Evolutionary conservation across 768 basidiomycete genomes (phyloP).

Genomic region (Suillus subaureus): DNA sequence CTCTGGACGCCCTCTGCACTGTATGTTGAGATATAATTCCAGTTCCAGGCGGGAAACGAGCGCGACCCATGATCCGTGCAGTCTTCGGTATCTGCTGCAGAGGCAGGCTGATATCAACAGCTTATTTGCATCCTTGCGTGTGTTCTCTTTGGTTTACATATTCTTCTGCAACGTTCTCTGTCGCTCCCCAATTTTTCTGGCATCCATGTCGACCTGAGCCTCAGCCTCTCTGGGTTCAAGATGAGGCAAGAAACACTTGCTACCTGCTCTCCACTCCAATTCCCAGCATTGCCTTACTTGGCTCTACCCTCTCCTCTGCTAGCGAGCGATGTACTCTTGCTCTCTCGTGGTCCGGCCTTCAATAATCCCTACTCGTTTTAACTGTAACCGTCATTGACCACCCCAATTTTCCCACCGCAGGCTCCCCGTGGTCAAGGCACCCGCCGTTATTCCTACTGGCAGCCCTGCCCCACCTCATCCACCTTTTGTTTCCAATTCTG

Average conservation of each 20-base stretch:
- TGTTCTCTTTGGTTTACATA: background rate
- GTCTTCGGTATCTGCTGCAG: background rate
- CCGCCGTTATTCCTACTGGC: background rate
- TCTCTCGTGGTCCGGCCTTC: background rate
- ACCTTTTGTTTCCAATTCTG: background rate
- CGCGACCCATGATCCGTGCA: background rate
- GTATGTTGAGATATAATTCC: background rate
- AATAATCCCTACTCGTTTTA: background rate
- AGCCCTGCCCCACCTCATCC: background rate
- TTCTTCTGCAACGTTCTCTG: background rate
- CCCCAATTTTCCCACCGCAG: background rate
- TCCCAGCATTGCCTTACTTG: background rate
- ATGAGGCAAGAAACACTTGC: background rate
- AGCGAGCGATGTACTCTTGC: background rate
- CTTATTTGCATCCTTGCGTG: background rate
- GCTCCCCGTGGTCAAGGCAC: background rate
- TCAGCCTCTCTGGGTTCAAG: background rate
- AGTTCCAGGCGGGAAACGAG: background rate
- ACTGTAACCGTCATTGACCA: background rate
- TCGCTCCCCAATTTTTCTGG: background rate
- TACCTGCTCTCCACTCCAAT: background rate
- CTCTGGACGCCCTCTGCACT: too few relatives aligned
- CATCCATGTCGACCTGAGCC: background rate
- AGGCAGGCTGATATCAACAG: background rate
- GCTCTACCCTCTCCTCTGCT: background rate